phyloP scores from a whole-genome alignment of 768 basidiomycete genomes.

The Amanita jacksonii region DNA sequence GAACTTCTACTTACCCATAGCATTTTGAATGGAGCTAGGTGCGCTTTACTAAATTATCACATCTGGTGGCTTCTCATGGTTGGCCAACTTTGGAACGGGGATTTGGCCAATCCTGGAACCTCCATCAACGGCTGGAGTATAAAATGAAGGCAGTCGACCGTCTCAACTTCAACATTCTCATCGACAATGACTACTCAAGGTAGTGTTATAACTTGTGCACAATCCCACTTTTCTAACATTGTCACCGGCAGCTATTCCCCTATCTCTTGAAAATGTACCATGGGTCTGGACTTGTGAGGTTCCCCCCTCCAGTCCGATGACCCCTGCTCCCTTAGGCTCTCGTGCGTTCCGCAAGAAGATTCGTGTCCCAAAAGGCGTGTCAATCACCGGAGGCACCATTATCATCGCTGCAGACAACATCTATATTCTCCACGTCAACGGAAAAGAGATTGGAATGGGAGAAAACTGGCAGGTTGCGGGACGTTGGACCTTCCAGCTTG shows the following conservation, averaged over 20 bases:
- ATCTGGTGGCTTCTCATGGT: too few relatives aligned
- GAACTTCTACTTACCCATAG: too few relatives aligned
- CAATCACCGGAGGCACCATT: conserved; percentile 20
- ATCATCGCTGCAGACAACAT: conserved; percentile 22
- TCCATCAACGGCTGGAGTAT: too few relatives aligned
- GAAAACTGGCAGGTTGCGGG: conserved; percentile 13
- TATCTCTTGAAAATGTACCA: conserved; percentile 15
- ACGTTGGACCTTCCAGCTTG: conserved; percentile 20
- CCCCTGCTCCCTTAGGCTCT: conserved; percentile 13
- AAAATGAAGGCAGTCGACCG: not conserved
- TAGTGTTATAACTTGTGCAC: not conserved
- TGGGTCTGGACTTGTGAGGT: conserved; percentile 26
- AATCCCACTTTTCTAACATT: not conserved
- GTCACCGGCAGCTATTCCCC: conserved; percentile 11
- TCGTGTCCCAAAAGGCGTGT: conserved; percentile 15
- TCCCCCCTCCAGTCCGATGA: not conserved
- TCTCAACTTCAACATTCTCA: not conserved
- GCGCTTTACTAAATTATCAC: too few relatives aligned
- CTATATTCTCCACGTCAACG: conserved; percentile 24
- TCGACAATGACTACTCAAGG: conserved; percentile 1
- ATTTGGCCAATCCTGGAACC: too few relatives aligned
- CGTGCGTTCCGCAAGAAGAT: conserved; percentile 21
- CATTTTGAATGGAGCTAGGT: too few relatives aligned
- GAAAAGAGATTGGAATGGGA: conserved; percentile 16
- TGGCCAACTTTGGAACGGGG: too few relatives aligned